These are phyloP conservation scores for Chaetomiaceae sp. DNA, from an alignment of 2,329 filamentous ascomycete species.

Conservation along the genomic window DNA sequence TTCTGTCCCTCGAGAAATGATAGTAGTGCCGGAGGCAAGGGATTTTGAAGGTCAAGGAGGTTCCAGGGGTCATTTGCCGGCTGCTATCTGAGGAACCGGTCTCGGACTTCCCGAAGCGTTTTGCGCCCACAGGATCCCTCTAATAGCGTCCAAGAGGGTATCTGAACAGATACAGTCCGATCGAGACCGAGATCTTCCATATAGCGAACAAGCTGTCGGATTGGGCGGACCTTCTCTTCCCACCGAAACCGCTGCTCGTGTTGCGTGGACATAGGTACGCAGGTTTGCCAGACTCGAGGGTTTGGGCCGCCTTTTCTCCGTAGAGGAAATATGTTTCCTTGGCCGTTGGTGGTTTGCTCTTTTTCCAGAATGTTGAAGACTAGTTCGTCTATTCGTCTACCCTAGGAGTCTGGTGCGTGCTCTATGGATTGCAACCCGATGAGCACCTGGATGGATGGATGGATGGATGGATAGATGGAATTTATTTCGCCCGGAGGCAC, in stretches of 20 bases:
- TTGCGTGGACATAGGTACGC: background rate
- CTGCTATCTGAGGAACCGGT: background rate
- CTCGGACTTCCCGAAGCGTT: background rate
- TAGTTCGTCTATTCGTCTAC: background rate
- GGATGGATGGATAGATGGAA: too few relatives aligned
- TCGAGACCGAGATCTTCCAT: background rate
- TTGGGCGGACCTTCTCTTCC: background rate
- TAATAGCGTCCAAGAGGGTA: background rate
- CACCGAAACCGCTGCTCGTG: background rate
- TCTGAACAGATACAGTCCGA: background rate
- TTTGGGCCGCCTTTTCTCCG: background rate
- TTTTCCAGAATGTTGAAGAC: background rate
- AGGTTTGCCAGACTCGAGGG: background rate
- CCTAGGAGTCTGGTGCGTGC: background rate
- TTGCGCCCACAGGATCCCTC: background rate
- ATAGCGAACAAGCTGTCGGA: background rate
- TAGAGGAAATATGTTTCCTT: background rate
- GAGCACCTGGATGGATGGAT: too few relatives aligned
- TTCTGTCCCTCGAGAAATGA: constrained; percentile 28
- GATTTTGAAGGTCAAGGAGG: constrained; percentile 29
- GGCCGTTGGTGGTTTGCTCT: background rate
- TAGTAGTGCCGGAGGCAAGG: constrained; percentile 28
- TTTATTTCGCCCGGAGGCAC: too few relatives aligned
- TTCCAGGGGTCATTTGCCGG: constrained; percentile 26
- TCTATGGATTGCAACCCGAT: background rate